Evolutionary conservation across 805 yeast genomes (phyloP), one percentile per base, ranked within the genome.

Genomic region (Metschnikowia lochheadii): DNA sequence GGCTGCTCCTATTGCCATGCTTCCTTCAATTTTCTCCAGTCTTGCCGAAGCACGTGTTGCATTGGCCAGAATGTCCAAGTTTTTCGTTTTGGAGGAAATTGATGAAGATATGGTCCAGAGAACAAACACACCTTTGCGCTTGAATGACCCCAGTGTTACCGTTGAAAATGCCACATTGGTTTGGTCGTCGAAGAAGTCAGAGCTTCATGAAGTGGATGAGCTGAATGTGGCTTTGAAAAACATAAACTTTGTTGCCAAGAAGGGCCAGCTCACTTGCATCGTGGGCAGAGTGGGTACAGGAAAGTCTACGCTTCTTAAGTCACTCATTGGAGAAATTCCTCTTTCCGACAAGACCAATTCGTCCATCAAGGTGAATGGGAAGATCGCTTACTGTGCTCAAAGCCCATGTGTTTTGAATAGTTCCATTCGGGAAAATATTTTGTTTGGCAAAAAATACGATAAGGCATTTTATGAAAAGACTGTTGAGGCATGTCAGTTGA

Each of bases 201-300:
- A 53, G 2, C 57, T 57, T 41, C 36, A 56, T 36, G 66, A 58
- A 40, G 49, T 62, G 26, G 82, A 77, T 53, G 85, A 79, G 55
- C 59, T 63, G 51, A 68, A 67, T 44, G 49, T 60, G 44, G 76
- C 87, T 0, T 65, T 84, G 47, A 65, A 68, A 40, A 63, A 78
- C 57, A 72, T 82, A 43, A 63, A 73, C 48, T 82, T 81, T 54
- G 52, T 59, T 8, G 86, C 83, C 1, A 65, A 57, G n/a, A 77
- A 76, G 57, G 84, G 84, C 5, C 70, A 75, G 35, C 66, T 84
- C 49, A 70, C 80, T 1, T 82, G 89, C 64, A 66, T 84, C 46
- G 83, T 84, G 23, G 89, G 89, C 10, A 69, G 79, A 57, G 89
- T 84, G 32, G 89, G 89, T 3, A 65, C 85, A 13, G 89, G 89